Conservation (phyloP, 495 filamentous ascomycete species). For the Penicillium angulare region DNA sequence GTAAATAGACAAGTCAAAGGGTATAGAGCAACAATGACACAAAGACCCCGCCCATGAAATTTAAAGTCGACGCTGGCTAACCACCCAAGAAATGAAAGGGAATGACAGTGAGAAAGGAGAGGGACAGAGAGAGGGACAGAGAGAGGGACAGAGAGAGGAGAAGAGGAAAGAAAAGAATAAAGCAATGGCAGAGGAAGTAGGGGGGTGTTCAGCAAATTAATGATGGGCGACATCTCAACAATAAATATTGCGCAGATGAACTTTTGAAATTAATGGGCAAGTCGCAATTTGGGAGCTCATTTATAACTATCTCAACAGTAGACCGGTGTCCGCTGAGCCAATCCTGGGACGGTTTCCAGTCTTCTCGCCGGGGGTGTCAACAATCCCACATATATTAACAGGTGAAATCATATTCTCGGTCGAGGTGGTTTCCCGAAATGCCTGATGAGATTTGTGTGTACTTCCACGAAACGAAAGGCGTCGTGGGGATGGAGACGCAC, state of each 20-base stretch:
- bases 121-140: not conserved
- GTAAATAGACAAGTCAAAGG: not conserved
- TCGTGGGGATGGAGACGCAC: not conserved
- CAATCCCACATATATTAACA: too few relatives aligned
- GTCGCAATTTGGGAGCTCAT: not conserved
- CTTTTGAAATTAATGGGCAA: not conserved
- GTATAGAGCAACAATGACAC: constrained; percentile 1
- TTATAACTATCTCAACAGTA: constrained; percentile 4
- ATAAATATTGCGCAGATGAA: too few relatives aligned
- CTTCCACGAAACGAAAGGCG: constrained; percentile 1
- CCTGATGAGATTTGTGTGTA: constrained; percentile 22
- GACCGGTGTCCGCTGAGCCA: constrained; percentile 1
- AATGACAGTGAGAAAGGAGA: not conserved
- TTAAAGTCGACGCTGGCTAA: not conserved
- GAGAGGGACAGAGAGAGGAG: not conserved
- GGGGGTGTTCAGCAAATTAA: too few relatives aligned
- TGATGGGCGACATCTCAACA: too few relatives aligned
- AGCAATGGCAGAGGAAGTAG: too few relatives aligned
- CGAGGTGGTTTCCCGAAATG: constrained; percentile 12
- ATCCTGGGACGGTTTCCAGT: not conserved
- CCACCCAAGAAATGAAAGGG: not conserved
- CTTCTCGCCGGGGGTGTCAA: not conserved
- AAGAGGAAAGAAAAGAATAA: not conserved
- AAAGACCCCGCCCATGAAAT: not conserved
- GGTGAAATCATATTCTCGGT: constrained; percentile 3